A percentile compares a stretch with the other conserved stretches of the same genome.
Conservation (phyloP, 208 protist genomes). For the Endotrypanum monterogeii region DNA sequence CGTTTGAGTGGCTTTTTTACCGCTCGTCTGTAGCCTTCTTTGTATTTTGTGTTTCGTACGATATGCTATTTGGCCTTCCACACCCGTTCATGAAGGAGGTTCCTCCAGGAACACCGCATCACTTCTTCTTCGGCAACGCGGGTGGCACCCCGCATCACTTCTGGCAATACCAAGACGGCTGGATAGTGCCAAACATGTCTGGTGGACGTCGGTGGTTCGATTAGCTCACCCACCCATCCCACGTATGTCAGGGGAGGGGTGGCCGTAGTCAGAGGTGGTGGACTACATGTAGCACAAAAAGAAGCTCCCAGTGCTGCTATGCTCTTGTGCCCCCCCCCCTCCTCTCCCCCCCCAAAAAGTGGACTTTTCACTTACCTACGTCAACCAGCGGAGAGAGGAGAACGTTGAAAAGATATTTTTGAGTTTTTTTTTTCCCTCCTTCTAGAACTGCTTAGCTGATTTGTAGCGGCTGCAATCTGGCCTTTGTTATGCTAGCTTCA, state of each 20-base stretch:
- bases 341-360: neutral
- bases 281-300: neutral
- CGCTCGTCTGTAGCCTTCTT: conserved; percentile 72
- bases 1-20: conserved; percentile 92
- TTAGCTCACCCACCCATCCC: conserved; percentile 19
- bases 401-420: neutral
- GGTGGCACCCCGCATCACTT: conserved; percentile 85
- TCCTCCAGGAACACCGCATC: conserved; percentile 68
- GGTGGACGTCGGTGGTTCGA: conserved; percentile 77
- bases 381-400: neutral
- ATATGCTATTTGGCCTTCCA: conserved; percentile 84
- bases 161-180: conserved; percentile 91
- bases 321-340: neutral
- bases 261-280: neutral
- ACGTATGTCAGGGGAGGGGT: neutral
- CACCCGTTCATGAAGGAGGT: conserved; percentile 87
- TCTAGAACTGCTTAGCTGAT: conserved; percentile 3
- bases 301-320: neutral
- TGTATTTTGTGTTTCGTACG: conserved; percentile 70
- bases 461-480: neutral
- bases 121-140: conserved; percentile 88
- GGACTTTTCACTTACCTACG: neutral
- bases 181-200: conserved; percentile 89
- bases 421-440: neutral
- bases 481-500: neutral